Evolutionary conservation across 2,329 filamentous ascomycete genomes (phyloP).

Genomic region (Diaporthe destruens): DNA sequence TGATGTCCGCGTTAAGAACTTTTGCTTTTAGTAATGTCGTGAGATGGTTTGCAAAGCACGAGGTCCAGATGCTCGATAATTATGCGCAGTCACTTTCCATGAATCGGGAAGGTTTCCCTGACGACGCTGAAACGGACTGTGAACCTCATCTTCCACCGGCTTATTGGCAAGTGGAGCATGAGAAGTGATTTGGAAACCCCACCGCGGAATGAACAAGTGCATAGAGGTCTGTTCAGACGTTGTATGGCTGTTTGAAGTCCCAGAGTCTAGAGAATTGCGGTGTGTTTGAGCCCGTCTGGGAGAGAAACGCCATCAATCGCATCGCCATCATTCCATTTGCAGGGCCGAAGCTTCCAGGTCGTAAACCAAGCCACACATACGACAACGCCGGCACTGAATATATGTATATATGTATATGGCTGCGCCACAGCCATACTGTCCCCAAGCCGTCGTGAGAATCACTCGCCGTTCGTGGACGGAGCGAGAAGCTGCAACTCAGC

Average conservation of each 20-base stretch:
- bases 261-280: background rate
- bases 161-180: constrained; percentile 27
- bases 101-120: constrained; percentile 26
- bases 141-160: constrained; percentile 20
- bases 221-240: background rate
- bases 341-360: background rate
- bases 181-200: background rate
- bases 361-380: constrained; percentile 2
- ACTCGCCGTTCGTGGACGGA: background rate
- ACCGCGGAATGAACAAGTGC: background rate
- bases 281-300: background rate
- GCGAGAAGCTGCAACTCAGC: background rate
- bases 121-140: constrained; percentile 20
- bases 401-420: background rate
- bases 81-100: constrained; percentile 14
- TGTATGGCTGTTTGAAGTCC: background rate
- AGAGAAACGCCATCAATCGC: background rate
- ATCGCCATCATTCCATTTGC: background rate
- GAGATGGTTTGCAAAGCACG: constrained; percentile 14
- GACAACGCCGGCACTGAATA: background rate
- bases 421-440: background rate
- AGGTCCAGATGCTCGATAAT: constrained; percentile 7
- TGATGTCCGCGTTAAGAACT: constrained; percentile 8
- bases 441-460: background rate
- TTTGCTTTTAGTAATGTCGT: constrained; percentile 7